phyloP scores from a whole-genome alignment of 129 eudicot species.

The Arctium minus region DNA sequence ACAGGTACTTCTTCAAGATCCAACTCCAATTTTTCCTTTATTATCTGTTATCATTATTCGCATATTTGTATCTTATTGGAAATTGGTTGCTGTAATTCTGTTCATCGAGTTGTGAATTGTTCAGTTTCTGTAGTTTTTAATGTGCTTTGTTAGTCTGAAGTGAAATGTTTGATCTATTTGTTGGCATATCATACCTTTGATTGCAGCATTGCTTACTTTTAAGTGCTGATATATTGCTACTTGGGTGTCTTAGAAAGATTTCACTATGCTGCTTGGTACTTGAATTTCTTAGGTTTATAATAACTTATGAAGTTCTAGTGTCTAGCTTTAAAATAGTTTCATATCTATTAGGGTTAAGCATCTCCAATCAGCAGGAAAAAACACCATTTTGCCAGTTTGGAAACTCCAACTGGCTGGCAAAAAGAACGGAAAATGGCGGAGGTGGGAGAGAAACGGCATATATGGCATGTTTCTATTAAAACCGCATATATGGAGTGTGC shows the following conservation, averaged over 20 bases:
- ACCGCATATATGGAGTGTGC: too few relatives aligned
- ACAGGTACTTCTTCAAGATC: constrained; percentile 31
- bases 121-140: neutral
- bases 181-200: neutral
- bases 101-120: neutral
- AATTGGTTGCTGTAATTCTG: neutral
- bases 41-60: neutral
- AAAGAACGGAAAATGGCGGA: too few relatives aligned
- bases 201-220: neutral
- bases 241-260: neutral
- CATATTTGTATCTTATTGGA: neutral
- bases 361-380: too few relatives aligned
- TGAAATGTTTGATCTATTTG: neutral
- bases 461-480: too few relatives aligned
- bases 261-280: neutral
- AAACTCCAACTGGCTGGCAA: too few relatives aligned
- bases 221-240: neutral
- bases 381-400: too few relatives aligned
- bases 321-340: too few relatives aligned
- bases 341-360: too few relatives aligned
- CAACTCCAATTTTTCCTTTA: neutral
- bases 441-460: too few relatives aligned
- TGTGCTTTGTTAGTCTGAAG: neutral
- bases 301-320: neutral
- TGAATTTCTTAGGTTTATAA: neutral